Evolutionary conservation across 176 grass and related monocot genomes (phyloP), one percentile per base, ranked within the genome.

Genomic region (Bolboschoenus planiculmis): DNA sequence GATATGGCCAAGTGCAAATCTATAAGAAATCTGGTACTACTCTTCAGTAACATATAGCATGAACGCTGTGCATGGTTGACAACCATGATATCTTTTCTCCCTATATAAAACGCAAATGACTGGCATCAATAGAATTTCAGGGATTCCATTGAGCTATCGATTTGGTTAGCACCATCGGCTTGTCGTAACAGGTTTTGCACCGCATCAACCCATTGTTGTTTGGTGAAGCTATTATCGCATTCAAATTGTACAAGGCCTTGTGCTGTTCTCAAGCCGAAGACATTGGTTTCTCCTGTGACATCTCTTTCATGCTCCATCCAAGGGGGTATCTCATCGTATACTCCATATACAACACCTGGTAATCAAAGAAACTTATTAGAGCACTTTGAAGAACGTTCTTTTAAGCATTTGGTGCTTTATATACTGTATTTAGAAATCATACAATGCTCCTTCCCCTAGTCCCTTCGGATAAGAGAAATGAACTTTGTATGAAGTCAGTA

Each of bases 121-220:
- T 27, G 23, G 2, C 24, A 53, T 86, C 81, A 97, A 54, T 47
- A 61, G 39, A 88, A 67, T 72, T 87, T 90, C 42, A 91, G 54
- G 18, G 86, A 78, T 27, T 87, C 88, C 62, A 93, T 35, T 14
- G 84, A 87, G 36, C 85, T 70, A 58, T 85, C 83, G 37, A 87
- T 34, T 30, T 85, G 78, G 35, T 85, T 85, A 48, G 90, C 87
- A 20, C 70, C 55, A 30, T 89, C 82, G 14, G 68, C 91, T 78
- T 99, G 97, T 81, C 72, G 84, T 29, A 99, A 86, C 86, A 99
- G 74, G 83, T 91, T 92, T 83, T 99, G 93, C 71, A 99, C 91
- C 42, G 88, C 91, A 50, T 93, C 93, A 0, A 99, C 86, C 97
- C 97, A 99, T 72, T 86, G 90, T 80, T 92, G 91, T 82, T 93